Evolutionary conservation across 495 filamentous ascomycete species (phyloP), one percentile per base, ranked within the genome.

Genomic region (Aspergillus hancockii): DNA sequence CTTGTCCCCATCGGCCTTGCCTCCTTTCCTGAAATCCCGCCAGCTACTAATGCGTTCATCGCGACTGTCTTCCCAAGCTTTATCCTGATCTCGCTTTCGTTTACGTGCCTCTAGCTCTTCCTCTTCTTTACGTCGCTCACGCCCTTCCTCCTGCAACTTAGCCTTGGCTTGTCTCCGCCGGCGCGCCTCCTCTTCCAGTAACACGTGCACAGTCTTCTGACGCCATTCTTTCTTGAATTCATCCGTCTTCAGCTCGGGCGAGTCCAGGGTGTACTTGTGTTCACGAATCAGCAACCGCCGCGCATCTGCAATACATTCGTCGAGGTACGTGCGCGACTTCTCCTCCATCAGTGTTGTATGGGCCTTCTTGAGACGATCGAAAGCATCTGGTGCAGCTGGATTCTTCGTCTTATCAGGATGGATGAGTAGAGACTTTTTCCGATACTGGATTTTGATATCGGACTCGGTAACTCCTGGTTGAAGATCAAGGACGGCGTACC

Each of bases 371-470:
- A 99, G 85, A 2, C 92, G 87, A 76, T 99, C 94, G 71, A 99
- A 99, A 62, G 94, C 95, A 66, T 97, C 93, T 0, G 94, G 93
- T 9, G 94, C 94, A 30, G 79, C 81, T 1, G 91, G 90, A 71
- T 99, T 98, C 63, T 85, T 86, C 52, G 95, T 97, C 75, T 98
- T 98, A 77, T 99, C 94, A 12, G 94, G 94, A 78, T 99, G 94
- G 79, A 99, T 98, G 7, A 99, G 85, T 32, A 99, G 87, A 16
- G 94, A 99, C 71, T 96, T 98, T 65, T 88, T 92, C 76, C 94
- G 91, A 80, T 97, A 99, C 70, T 83, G 79, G 59, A 86, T 75
- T 75, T 97, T 98, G 79, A 99, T 98, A 76, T 98, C 95, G 55
- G 91, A 92, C 65, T 97, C 94, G 23, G 94, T 85, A 34, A 96